A percentile compares a stretch with the other conserved stretches of the same genome.
phyloP scores from a whole-genome alignment of 23 red algal genomes.

The Gracilaria caudata region DNA sequence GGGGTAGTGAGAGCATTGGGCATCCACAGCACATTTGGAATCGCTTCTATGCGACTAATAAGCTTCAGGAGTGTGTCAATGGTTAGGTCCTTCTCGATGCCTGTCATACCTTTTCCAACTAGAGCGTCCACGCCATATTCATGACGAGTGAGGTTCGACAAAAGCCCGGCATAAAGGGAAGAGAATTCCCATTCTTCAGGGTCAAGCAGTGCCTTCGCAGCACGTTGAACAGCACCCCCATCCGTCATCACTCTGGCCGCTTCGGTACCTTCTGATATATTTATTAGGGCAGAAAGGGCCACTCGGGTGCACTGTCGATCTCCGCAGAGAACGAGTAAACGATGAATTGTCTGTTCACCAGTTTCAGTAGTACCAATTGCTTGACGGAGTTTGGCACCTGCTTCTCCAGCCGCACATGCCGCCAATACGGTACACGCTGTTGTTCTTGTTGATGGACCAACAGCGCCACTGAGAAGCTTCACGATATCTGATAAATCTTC shows the following conservation, averaged over 20 bases:
- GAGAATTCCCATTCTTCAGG: constrained; percentile 1
- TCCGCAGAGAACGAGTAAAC: constrained; percentile 38
- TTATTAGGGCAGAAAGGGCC: constrained; percentile 59
- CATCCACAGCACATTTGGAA: constrained; percentile 67
- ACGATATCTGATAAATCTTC: constrained; percentile 10
- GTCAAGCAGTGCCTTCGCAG: constrained; percentile 40
- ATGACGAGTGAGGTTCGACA: constrained; percentile 59
- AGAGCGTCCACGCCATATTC: constrained; percentile 47
- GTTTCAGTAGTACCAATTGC: constrained; percentile 17
- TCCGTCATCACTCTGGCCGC: not conserved
- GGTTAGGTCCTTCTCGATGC: constrained; percentile 2
- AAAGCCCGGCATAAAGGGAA: constrained; percentile 30
- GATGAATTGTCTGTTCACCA: constrained; percentile 13
- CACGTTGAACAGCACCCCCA: constrained; percentile 26
- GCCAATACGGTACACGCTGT: constrained; percentile 40
- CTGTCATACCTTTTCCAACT: constrained; percentile 26
- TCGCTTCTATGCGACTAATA: constrained; percentile 12
- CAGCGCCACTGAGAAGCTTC: constrained; percentile 37
- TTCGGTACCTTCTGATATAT: constrained; percentile 41
- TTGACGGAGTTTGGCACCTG: constrained; percentile 26
- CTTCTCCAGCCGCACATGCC: constrained; percentile 11
- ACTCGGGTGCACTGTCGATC: constrained; percentile 28
- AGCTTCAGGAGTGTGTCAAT: constrained; percentile 27
- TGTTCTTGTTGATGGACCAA: constrained; percentile 18
- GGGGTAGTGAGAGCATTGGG: constrained; percentile 32